A percentile compares a stretch with the other conserved stretches of the same genome.
Conservation (phyloP, 805 yeast genomes). For the Ogataea nonfermentans region DNA sequence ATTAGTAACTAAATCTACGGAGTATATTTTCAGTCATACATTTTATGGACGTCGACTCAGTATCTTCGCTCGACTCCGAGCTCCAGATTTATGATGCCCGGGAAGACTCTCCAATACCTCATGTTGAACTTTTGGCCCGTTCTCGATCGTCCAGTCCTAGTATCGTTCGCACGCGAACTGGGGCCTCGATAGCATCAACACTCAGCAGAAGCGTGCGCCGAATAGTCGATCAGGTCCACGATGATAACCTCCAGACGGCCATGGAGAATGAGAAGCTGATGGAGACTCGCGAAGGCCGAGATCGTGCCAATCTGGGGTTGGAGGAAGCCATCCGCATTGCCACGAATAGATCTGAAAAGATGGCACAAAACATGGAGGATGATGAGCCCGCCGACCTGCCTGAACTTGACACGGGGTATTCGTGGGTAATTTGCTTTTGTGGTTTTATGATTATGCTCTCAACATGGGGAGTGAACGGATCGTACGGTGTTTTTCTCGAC, state of each 20-base stretch:
- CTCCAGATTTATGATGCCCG: neutral
- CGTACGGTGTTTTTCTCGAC: conserved; percentile 60
- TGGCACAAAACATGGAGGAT: neutral
- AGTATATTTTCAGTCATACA: neutral
- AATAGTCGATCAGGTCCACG: conserved; percentile 7
- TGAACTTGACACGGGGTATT: conserved; percentile 56
- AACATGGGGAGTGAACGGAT: conserved; percentile 68
- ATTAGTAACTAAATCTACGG: no score
- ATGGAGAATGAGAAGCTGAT: conserved; percentile 10
- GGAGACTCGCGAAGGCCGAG: conserved; percentile 21
- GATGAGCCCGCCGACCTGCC: conserved; percentile 20
- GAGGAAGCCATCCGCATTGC: conserved; percentile 28
- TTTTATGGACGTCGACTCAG: conserved; percentile 2
- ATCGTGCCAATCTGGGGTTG: conserved; percentile 22
- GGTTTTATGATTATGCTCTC: conserved; percentile 45
- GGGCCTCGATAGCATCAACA: conserved; percentile 3
- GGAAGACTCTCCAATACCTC: neutral
- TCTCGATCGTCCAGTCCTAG: neutral
- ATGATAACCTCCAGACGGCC: conserved; percentile 24
- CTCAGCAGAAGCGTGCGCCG: conserved; percentile 1
- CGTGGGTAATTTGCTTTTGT: conserved; percentile 50
- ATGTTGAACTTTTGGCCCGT: conserved; percentile 1
- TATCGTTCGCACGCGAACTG: conserved; percentile 3
- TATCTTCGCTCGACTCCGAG: conserved; percentile 6
- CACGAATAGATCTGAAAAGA: conserved; percentile 15